Evolutionary conservation across 164 flowering plant genomes (phyloP), one percentile per base, ranked within the genome.

Genomic region (Macadamia tetraphylla): DNA sequence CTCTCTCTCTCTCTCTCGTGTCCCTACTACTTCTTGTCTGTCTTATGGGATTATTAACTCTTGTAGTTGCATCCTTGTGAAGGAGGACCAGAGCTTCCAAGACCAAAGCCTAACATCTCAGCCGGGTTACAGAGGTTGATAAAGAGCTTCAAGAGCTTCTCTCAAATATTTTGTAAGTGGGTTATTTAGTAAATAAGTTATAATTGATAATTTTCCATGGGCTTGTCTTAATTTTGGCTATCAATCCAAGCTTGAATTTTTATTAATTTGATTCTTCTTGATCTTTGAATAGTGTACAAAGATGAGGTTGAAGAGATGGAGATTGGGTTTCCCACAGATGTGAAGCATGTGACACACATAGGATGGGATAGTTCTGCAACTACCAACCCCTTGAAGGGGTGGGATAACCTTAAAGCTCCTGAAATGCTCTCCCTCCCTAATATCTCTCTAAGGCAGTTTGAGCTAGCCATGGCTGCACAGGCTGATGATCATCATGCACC

Each of bases 321-420:
- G 77, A 93, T 93, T 67, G 98, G 97, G 60, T 63, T 67, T 18
- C 98, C 98, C 63, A 90, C 95, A 53, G 87, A 93, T 80, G 95
- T 88, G 73, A 86, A 88, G 79, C 97, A 93, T 77, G 88, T 89
- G 42, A 78, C 91, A 40, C 98, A 93, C 77, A 90, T 93, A 68
- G 98, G 96, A 70, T 82, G 81, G 81, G 95, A 90, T 79, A 86
- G 85, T 9, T 75, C 81, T 49, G 66, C 82, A 11, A 72, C 80
- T 9, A 70, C 76, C 23, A 78, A 79, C 64, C 77, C 84, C 4
- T 9, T 77, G 17, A 77, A 66, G 57, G 80, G 80, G 1, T 87
- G 88, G 90, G 87, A 86, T 57, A 76, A 75, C 58, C 75, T 82
- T 15, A 69, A 75, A 46, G 53, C 84, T 66, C 78, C 84, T 13